A percentile compares a stretch with the other conserved stretches of the same genome.
Conservation (phyloP, 2,329 filamentous ascomycete genomes). For the Phoma sp. region DNA sequence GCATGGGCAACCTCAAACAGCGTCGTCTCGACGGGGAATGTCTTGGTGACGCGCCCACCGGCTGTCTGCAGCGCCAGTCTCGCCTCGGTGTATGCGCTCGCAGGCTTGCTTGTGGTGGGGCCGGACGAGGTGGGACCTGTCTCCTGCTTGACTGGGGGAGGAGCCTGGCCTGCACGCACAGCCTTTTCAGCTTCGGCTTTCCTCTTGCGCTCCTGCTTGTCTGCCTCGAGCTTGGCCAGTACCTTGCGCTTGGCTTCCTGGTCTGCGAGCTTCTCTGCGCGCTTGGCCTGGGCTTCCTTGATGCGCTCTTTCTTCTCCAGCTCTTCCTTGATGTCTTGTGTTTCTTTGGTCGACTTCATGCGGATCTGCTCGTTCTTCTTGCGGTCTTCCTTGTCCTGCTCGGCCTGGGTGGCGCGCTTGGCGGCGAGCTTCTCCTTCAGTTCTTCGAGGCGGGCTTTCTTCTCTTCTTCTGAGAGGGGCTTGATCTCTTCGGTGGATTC, state of each 20-base stretch:
- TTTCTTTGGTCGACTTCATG: slow-evolving; percentile 86
- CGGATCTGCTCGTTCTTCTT: slow-evolving; percentile 87
- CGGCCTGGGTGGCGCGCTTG: slow-evolving; percentile 72
- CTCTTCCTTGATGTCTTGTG: slow-evolving; percentile 88
- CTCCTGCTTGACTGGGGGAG: slow-evolving; percentile 56
- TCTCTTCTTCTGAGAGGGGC: slow-evolving; percentile 90
- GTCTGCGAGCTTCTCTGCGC: slow-evolving; percentile 85
- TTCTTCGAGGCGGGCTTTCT: slow-evolving; percentile 77
- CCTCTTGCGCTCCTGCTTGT: slow-evolving; percentile 85
- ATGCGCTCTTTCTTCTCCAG: slow-evolving; percentile 86
- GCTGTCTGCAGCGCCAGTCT: slow-evolving; percentile 81
- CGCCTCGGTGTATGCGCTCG: slow-evolving; percentile 78
- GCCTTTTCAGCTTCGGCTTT: slow-evolving; percentile 89
- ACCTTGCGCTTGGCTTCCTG: slow-evolving; percentile 86
- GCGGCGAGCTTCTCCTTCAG: slow-evolving; percentile 73
- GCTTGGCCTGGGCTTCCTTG: slow-evolving; percentile 87
- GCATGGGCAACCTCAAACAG: slow-evolving; percentile 88
- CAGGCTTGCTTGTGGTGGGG: slow-evolving; percentile 64
- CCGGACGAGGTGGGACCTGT: slow-evolving; percentile 56
- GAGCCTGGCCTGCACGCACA: slow-evolving; percentile 75
- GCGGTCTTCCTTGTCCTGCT: slow-evolving; percentile 78
- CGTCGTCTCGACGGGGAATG: slow-evolving; percentile 85
- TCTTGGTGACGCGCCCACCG: slow-evolving; percentile 81
- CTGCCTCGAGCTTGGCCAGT: slow-evolving; percentile 90
- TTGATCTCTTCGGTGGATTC: slow-evolving; percentile 93